Conservation (phyloP, 495 filamentous ascomycete species). For the Darksidea phi region DNA sequence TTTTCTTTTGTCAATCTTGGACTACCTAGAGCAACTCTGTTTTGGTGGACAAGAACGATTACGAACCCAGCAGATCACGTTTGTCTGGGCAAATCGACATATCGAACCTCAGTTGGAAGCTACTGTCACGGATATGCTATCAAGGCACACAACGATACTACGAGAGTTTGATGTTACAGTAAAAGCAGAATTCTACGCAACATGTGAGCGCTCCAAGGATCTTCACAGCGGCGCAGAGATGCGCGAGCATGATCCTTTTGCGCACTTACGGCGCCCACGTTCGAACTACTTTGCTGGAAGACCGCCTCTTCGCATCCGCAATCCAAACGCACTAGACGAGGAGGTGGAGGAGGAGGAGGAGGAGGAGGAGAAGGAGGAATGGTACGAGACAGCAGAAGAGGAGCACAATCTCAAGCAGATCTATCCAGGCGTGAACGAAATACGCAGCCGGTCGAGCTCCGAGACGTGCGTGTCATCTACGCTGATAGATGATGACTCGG, state of each 20-base stretch:
- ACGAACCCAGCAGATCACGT: background rate
- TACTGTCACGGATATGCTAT: constrained; percentile 4
- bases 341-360: background rate
- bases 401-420: too few species aligned
- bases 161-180: constrained; percentile 5
- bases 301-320: background rate
- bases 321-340: background rate
- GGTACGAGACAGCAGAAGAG: background rate
- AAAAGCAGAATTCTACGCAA: constrained; percentile 5
- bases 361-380: background rate
- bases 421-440: too few species aligned
- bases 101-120: constrained; percentile 13
- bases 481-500: constrained; percentile 12
- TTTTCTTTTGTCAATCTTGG: constrained; percentile 21
- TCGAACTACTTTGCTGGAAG: background rate
- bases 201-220: background rate
- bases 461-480: constrained; percentile 8
- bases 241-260: constrained; percentile 10
- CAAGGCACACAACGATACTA: background rate
- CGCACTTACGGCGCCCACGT: constrained; percentile 5
- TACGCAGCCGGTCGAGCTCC: background rate
- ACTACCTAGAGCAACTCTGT: constrained; percentile 13
- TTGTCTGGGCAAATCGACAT: constrained; percentile 20
- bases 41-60: background rate
- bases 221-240: background rate